Evolutionary conservation across 2,329 filamentous ascomycete genomes (phyloP).

Genomic region (Colletotrichum scovillei): DNA sequence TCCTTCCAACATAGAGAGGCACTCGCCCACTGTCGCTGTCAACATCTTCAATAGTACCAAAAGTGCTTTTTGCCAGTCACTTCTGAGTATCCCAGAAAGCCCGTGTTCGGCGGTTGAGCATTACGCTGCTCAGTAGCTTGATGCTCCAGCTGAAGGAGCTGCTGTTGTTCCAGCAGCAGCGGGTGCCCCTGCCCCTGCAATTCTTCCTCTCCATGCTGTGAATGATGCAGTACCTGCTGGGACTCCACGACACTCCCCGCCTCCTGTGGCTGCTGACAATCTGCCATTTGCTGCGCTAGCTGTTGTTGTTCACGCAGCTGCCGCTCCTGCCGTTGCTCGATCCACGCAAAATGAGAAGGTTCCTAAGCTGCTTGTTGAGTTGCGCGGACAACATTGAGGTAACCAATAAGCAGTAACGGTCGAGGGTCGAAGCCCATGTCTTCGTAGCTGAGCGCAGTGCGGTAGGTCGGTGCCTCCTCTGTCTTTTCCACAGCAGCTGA

Average conservation of each 20-base stretch:
- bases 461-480: constrained; percentile 39
- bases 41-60: neutral
- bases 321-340: neutral
- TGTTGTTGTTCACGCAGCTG: neutral
- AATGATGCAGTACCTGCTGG: neutral
- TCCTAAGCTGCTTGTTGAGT: constrained; percentile 29
- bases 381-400: constrained; percentile 43
- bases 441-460: constrained; percentile 48
- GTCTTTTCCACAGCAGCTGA: constrained; percentile 36
- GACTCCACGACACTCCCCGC: neutral
- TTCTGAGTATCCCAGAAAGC: neutral
- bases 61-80: neutral
- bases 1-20: too few relatives aligned
- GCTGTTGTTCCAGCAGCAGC: neutral
- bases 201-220: neutral
- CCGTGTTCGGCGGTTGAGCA: neutral
- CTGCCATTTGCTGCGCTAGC: neutral
- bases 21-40: neutral
- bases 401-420: constrained; percentile 50
- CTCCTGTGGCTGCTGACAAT: neutral
- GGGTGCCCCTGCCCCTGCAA: neutral
- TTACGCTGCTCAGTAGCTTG: neutral
- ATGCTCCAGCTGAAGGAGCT: neutral
- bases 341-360: neutral
- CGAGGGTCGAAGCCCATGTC: constrained; percentile 55